A percentile compares a stretch with the other conserved stretches of the same genome.
These are phyloP conservation scores for Penicillium bovifimosum DNA, from an alignment of 495 filamentous ascomycete species.

Conservation along the genomic window DNA sequence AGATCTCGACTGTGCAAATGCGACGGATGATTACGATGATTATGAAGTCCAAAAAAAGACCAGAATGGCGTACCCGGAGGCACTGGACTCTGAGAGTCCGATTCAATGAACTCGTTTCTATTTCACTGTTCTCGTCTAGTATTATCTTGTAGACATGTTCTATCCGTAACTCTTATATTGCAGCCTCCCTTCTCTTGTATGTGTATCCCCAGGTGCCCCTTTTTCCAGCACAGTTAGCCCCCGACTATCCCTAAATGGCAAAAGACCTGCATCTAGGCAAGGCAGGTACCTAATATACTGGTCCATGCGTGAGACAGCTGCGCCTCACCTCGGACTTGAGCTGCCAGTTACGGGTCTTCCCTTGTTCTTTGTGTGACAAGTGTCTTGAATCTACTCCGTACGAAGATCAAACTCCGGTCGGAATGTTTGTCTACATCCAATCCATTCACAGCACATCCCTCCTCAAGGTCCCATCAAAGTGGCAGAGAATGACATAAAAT, in stretches of 20 bases:
- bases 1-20: conserved; percentile 2
- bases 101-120: background rate
- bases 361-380: background rate
- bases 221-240: background rate
- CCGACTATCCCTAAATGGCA: background rate
- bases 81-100: background rate
- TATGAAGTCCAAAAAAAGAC: background rate
- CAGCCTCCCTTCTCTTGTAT: background rate
- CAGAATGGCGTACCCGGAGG: background rate
- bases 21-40: conserved; percentile 2
- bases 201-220: background rate
- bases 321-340: background rate
- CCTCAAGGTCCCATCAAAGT: too few species aligned
- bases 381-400: background rate
- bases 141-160: background rate
- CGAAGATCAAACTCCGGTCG: too few species aligned
- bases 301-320: conserved; percentile 4
- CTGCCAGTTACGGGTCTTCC: background rate
- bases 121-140: background rate
- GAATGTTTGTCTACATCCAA: too few species aligned
- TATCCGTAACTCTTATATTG: background rate
- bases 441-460: too few species aligned
- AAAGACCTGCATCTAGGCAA: background rate
- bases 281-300: background rate
- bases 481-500: background rate